Conservation (phyloP, 179 eudicot species). For the Monotropa hypopitys region DNA sequence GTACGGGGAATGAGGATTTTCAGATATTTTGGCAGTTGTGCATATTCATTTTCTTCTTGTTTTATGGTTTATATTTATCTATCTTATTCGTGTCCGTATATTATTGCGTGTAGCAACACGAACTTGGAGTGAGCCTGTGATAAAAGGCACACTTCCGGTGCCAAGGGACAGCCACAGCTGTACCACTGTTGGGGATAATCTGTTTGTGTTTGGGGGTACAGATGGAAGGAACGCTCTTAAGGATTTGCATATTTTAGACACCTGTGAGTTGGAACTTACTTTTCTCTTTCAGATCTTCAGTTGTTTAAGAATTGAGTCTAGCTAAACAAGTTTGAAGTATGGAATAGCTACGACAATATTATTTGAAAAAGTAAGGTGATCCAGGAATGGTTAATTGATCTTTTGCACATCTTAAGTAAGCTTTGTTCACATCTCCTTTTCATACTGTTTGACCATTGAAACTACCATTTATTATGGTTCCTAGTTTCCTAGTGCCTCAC, state of each 20-base stretch:
- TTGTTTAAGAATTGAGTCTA: neutral
- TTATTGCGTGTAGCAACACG: constrained; percentile 37
- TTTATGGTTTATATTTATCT: neutral
- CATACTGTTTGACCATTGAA: neutral
- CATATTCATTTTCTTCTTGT: neutral
- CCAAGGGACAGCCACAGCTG: constrained; percentile 97
- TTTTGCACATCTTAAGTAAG: neutral
- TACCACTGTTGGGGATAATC: constrained; percentile 62
- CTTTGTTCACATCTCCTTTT: neutral
- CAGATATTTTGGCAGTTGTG: neutral
- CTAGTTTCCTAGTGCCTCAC: neutral
- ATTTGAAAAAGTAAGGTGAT: neutral
- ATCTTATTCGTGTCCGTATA: neutral
- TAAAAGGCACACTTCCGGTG: constrained; percentile 55
- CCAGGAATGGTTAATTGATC: neutral
- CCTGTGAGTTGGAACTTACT: constrained; percentile 43
- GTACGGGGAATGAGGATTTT: neutral
- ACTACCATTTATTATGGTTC: neutral
- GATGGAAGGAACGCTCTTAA: constrained; percentile 58
- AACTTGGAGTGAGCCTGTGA: constrained; percentile 60
- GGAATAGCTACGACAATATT: neutral
- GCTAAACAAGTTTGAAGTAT: neutral
- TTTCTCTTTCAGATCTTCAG: neutral
- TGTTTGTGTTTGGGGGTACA: constrained; percentile 82
- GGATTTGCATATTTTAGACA: constrained; percentile 67